Evolutionary conservation across 1,284 basidiomycete genomes (phyloP), one percentile per base, ranked within the genome.

Genomic region (Trametes polyzona): DNA sequence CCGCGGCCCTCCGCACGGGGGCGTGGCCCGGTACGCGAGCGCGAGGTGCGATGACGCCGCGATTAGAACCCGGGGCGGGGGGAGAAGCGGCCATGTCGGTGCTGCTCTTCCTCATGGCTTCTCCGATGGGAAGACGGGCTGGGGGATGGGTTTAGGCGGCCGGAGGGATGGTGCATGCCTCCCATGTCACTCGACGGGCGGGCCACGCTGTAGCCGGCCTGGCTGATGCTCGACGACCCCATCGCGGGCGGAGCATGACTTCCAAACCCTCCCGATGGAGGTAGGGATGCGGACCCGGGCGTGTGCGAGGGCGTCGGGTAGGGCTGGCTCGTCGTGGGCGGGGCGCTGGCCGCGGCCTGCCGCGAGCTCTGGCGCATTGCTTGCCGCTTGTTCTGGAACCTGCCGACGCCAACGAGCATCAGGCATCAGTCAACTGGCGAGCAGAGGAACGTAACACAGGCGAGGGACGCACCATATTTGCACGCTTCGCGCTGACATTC

Each of bases 311-410:
- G 58, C 52, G 78, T 70, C n/a, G 78, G 68, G 67, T 82, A 86
- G 2, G 83, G 73, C 51, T 84, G 83, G 58, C 82, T 81, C 46
- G 79, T 70, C 37, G 73, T 71, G 16, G 78, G 74, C 47, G 72
- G 65, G 26, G 69, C 66, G 43, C 78, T 67, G 55, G 76, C 76
- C 5, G 80, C 78, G 39, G 83, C 76, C 67, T 87, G 84, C 50
- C 88, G 85, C 61, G 83, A 83, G 14, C 85, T 88, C 72, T 90
- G 87, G 52, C 88, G 81, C 84, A 87, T 87, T 16, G 87, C 83
- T 70, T 92, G 90, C 53, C 90, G 79, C 74, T 91, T 91, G 68
- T 92, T 92, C 75, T 92, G 90, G 76, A 92, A 92, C 89, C 89
- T 92, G 59, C 49, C 40, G 46, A 41, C n/a, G 35, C 35, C 51